Evolutionary conservation across 192 early-diverging fungal genomes (phyloP), one percentile per base, ranked within the genome.

Genomic region (Backusella mclennaniae): DNA sequence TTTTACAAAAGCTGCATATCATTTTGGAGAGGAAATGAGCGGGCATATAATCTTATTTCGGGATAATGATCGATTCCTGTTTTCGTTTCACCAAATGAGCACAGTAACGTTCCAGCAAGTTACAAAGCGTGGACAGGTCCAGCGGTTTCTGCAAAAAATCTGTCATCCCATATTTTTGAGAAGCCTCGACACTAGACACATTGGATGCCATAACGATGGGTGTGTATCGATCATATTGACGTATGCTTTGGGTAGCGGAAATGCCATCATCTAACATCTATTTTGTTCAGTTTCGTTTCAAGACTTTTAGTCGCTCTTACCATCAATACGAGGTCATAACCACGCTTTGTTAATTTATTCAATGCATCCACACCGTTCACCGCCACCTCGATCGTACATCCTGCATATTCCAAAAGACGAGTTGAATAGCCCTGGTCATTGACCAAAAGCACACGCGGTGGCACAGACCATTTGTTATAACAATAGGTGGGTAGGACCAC

Each of bases 161-260:
- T 44, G 90, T 91, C 92, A 93, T 93, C 11, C 91, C 91, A 75
- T 84, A 85, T 15, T 82, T 82, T 31, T 88, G 75, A 42, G 89
- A 93, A 1, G 74, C 85, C 49, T 93, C 92, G 39, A 82, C 83
- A 19, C 81, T 81, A 1, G 89, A 85, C 2, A 85, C 89, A 70
- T 91, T 92, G 0, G 86, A 85, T 15, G 92, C 93, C 91, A 93
- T 93, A 14, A 93, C 90, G 52, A 93, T 93, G 1, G 92, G 91
- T 6, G 90, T 92, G 69, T 79, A 75, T 6, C 79, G 77, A 73
- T 93, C 90, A 79, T 90, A 91, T 73, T 88, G 87, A 33, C 92
- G 85, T 49, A 93, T 93, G 38, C 83, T 87, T 15, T 76, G 82
- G 6, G 92, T 92, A 6, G 90, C 91, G 0, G 85, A 84, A 26